Evolutionary conservation across 1,284 basidiomycete genomes (phyloP), one percentile per base, ranked within the genome.

Genomic region (Cutaneotrichosporon arboriforme): DNA sequence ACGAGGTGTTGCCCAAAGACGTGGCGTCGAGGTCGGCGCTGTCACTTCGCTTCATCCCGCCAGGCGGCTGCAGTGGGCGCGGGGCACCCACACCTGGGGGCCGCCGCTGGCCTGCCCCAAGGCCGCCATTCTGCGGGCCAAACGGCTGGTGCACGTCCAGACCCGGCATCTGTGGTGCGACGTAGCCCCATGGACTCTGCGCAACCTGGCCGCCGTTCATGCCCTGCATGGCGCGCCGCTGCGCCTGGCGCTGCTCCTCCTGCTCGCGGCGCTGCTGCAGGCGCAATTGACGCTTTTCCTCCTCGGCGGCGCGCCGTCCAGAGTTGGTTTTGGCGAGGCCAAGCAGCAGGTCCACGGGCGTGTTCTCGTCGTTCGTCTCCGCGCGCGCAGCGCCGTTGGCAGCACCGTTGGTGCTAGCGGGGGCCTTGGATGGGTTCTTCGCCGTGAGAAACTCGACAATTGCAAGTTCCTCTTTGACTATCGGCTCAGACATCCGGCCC

Each of bases 381-480:
- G 35, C 18, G 10, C 47, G 55, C 21, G 38, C 17, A 4, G 39
- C 43, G 9, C 49, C 54, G 42, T 53, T 59, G 17, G 46, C 44
- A 4, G 42, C 49, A 10, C 36, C 59, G 42, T 57, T 55, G 34
- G 58, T 39, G n/a, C 55, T 49, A 7, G 62, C 40, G 2, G 22
- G 36, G 4, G 47, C 34, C 34, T 56, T 59, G 20, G 49, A 44
- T 20, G 59, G 40, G 36, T 59, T 65, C 51, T 75, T 73, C 21
- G 74, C 72, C 1, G 72, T 76, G 21, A 77, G 63, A 51, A 77
- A 75, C 42, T 75, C 72, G 46, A 74, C 74, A 20, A 75, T 76
- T 20, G 74, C 76, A 3, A 76, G 65, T 58, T 77, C 76, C 54
- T 74, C 74, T 49, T 76, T 75, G 40, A 76, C 77, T 17, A 75